Conservation (phyloP, 176 grass and related monocot genomes). For the Stipa capillata region DNA sequence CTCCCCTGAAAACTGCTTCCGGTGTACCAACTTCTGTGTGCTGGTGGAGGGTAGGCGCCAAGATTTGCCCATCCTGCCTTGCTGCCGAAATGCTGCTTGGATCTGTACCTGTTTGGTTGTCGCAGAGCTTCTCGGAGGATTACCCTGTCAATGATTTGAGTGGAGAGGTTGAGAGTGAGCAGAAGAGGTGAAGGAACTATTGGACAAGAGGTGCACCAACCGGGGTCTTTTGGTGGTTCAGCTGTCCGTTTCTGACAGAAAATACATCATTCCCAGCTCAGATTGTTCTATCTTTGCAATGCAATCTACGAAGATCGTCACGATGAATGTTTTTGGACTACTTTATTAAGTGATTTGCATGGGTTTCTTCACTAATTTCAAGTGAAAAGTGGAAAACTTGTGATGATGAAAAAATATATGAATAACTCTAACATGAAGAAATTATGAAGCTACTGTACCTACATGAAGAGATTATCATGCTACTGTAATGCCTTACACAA, state of each 20-base stretch:
- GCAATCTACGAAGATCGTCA: not conserved
- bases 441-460: not conserved
- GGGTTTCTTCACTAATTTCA: not conserved
- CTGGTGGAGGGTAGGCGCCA: not conserved
- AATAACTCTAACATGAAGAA: not conserved
- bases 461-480: not conserved
- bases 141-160: conserved; percentile 24
- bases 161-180: not conserved
- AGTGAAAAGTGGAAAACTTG: not conserved
- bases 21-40: not conserved
- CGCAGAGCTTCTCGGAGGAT: not conserved
- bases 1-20: not conserved
- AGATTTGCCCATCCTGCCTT: conserved; percentile 2
- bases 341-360: not conserved
- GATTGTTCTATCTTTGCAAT: not conserved
- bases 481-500: not conserved
- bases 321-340: not conserved
- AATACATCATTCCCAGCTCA: conserved; percentile 7
- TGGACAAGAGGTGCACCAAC: conserved; percentile 7
- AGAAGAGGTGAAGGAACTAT: not conserved
- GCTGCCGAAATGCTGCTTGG: not conserved
- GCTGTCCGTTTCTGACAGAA: conserved; percentile 37
- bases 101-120: conserved; percentile 4
- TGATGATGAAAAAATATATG: not conserved
- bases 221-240: conserved; percentile 18